These are phyloP conservation scores for Cardiospermum halicacabum DNA, from an alignment of 345 rosid genomes.

Conservation along the genomic window DNA sequence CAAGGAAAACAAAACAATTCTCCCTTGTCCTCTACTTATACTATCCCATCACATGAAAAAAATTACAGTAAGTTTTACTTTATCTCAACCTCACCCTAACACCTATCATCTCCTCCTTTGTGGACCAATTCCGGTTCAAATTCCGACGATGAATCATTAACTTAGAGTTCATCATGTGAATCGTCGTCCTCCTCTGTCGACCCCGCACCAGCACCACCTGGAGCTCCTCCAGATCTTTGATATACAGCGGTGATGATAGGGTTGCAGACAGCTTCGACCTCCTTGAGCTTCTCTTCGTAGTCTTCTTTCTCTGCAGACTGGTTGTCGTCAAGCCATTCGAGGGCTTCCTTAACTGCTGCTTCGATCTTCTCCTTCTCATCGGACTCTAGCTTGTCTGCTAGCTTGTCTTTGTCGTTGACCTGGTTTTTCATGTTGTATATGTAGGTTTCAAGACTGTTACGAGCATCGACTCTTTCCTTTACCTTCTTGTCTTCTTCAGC, in stretches of 20 bases:
- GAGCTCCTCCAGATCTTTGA: constrained; percentile 80
- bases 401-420: constrained; percentile 84
- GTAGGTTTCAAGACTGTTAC: constrained; percentile 84
- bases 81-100: constrained; percentile 16
- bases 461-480: constrained; percentile 87
- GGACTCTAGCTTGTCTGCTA: constrained; percentile 83
- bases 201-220: constrained; percentile 58
- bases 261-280: constrained; percentile 91
- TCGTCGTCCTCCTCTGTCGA: constrained; percentile 43
- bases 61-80: constrained; percentile 24
- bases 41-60: constrained; percentile 14
- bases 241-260: constrained; percentile 85
- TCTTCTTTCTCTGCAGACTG: constrained; percentile 84
- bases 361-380: constrained; percentile 95
- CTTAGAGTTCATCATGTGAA: constrained; percentile 59
- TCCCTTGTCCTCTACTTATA: constrained; percentile 19
- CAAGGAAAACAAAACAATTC: constrained; percentile 14
- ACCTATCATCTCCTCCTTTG: constrained; percentile 13
- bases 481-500: constrained; percentile 97
- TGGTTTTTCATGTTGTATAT: constrained; percentile 97
- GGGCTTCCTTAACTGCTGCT: constrained; percentile 79
- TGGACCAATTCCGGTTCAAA: background rate
- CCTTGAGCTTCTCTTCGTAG: constrained; percentile 94
- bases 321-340: constrained; percentile 93
- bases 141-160: constrained; percentile 14